Evolutionary conservation across 2,329 filamentous ascomycete genomes (phyloP), one percentile per base, ranked within the genome.

Genomic region (Aspergillus luchuensis): DNA sequence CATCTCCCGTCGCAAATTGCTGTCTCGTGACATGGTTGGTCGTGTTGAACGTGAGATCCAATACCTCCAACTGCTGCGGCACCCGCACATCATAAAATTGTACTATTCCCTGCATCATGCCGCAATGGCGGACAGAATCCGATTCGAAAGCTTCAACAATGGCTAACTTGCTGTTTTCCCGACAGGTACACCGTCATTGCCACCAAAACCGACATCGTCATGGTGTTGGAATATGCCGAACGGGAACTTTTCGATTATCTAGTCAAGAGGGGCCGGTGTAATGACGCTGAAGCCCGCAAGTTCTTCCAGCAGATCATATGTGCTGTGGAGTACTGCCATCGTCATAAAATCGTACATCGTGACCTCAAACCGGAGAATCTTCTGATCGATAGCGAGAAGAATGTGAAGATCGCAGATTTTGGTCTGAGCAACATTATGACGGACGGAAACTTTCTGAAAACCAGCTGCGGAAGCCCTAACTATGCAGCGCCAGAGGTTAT

Each of bases 281-380:
- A 89, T 68, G 95, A 99, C 77, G 85, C 89, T 62, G 91, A 96
- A 75, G 95, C 95, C n/a, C 89, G 95, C 59, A 92, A 94, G 68
- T 97, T 99, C 82, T 99, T 99, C 78, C 95, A 99, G 78, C 95
- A 99, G 78, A 99, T 99, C 79, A 91, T 99, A 57, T 97, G 95
- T 76, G 95, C 95, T 47, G 95, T 99, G 69, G 95, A 99, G 76
- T 99, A 99, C 80, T 99, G 95, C 74, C 95, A 99, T 79, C 87
- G 95, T 63, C 95, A 99, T 82, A 98, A 98, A 81, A 98, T 99
- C 72, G 95, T 98, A 43, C 95, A 99, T 78, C 90, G 95, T 75
- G 95, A 99, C 76, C 81, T 99, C 64, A 99, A 99, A 78, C 95
- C 95, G 8, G 95, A 99, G 82, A 99, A 99, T 74, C 81, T 99